These are phyloP conservation scores for Aspergillus cejpii DNA, from an alignment of 2,329 filamentous ascomycete genomes.

Conservation along the genomic window DNA sequence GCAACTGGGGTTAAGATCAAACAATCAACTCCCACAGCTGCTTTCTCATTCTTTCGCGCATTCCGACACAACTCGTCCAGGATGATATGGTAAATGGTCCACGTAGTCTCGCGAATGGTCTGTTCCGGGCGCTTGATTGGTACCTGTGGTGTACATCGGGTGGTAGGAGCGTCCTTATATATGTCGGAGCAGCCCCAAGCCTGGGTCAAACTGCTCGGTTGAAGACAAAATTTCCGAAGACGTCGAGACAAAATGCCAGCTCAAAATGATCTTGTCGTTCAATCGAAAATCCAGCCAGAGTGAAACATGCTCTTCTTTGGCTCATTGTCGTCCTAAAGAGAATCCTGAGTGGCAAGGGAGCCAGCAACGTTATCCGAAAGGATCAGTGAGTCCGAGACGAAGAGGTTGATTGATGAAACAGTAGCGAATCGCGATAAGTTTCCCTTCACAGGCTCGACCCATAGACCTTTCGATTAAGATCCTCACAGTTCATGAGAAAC, in stretches of 20 bases:
- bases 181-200: not conserved
- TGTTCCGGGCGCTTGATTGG: conserved; percentile 9
- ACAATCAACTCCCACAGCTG: conserved; percentile 19
- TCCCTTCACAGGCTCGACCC: too few relatives aligned
- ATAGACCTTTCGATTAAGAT: too few relatives aligned
- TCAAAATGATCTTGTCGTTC: not conserved
- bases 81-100: conserved; percentile 20
- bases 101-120: conserved; percentile 23
- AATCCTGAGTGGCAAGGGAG: not conserved
- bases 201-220: not conserved
- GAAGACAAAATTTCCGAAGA: not conserved
- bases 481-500: not conserved
- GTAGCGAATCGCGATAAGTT: too few relatives aligned
- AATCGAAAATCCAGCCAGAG: not conserved
- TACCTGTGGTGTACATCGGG: not conserved
- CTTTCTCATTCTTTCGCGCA: conserved; percentile 12
- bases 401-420: too few relatives aligned
- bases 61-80: conserved; percentile 16
- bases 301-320: not conserved
- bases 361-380: not conserved
- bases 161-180: not conserved
- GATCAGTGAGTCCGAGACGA: not conserved
- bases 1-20: conserved; percentile 18
- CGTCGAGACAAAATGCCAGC: not conserved
- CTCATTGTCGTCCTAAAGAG: not conserved